Base-by-base conservation (phyloP, 2,329 filamentous ascomycete genomes). In the Chaetomium sp. region DNA sequence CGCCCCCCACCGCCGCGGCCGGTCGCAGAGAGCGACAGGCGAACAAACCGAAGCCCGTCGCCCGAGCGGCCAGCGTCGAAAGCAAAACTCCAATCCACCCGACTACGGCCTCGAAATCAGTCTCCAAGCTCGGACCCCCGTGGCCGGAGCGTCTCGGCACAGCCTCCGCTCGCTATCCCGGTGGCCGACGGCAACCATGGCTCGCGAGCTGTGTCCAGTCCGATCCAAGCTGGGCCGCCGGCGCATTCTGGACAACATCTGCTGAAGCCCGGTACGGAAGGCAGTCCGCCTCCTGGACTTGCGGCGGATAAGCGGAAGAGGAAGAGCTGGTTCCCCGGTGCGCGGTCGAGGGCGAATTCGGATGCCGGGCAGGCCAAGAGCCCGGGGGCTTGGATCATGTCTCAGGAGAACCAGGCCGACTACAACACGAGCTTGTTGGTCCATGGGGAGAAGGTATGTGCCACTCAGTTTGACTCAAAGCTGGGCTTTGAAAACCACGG, bases 381-480 rank as follows among this genome's bases (percentile, higher is more conserved):
- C 5, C 53, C 65, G 5, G 69, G 69, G 10, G 77, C 81, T 2
- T 86, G 82, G 82, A 72, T 85, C 41, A 70, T 84, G 60, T 71
- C 76, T 2, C 76, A 79, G 6, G 77, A 78, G 50, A 71, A 70
- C 44, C 73, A 72, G 19, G 73, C 74, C 10, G 81, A 85, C 52
- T 86, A 86, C 65, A 84, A 80, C 64, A 71, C 77, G 0, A 66
- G 72, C 6, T 74, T 76, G 36, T 68, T 86, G 52, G 66, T 73
- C 27, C 78, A 77, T 44, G 78, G 76, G 19, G 80, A 85, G 62
- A 82, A 79, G 72, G 79, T 82, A 32, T 7, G 6, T 40, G 42
- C 5, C n/a, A 36, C 35, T 34, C 9, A 60, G 46, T 64, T 35
- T 11, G 8, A 10, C n/a, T 34, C 33, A 38, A 38, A 14, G 6